Evolutionary conservation across 2,329 filamentous ascomycete genomes (phyloP), one percentile per base, ranked within the genome.

Genomic region (Penicillium sp.): DNA sequence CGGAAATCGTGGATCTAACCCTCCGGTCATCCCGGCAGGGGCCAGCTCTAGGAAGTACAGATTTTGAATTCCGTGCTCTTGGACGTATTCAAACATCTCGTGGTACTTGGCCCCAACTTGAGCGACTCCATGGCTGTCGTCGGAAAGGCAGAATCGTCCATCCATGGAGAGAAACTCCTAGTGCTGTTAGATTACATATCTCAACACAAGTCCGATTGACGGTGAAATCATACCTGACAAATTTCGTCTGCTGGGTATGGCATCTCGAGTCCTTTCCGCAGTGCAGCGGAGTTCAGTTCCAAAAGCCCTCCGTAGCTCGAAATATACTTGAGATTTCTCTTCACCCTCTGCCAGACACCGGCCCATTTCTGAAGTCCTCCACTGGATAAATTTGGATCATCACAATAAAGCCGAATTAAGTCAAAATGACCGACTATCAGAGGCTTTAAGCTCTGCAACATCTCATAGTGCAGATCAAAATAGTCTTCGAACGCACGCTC

Each of bases 51-150:
- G 24, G 40, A 44, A 44, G 40, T 44, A 24, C 1, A 44, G 40
- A 13, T 44, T 44, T 44, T 44, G 0, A 10, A 44, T 44, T 13
- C 40, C n/a, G 24, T 44, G 40, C 40, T 44, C 40, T 24, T 44
- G 40, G 40, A 44, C 3, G 19, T 44, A 44, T 4, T 44, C 13
- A 0, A 44, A 24, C 0, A 44, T 44, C 3, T 44, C 40, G 40
- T 44, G 40, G 40, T 44, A 44, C 40, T 44, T 44, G 2, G 40
- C 40, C 19, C 40, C 40, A 44, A 44, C 40, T 44, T 44, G 40
- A 44, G 40, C 40, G 40, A 44, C 40, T 13, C 40, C 40, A 44
- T 44, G 40, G 3, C 19, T 44, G 3, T 44, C 40, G 19, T 44
- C 40, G 13, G 40, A 44, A 44, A 44, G 40, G 4, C 40, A 44